Conservation (phyloP, 345 rosid genomes). For the Ricinus communis region DNA sequence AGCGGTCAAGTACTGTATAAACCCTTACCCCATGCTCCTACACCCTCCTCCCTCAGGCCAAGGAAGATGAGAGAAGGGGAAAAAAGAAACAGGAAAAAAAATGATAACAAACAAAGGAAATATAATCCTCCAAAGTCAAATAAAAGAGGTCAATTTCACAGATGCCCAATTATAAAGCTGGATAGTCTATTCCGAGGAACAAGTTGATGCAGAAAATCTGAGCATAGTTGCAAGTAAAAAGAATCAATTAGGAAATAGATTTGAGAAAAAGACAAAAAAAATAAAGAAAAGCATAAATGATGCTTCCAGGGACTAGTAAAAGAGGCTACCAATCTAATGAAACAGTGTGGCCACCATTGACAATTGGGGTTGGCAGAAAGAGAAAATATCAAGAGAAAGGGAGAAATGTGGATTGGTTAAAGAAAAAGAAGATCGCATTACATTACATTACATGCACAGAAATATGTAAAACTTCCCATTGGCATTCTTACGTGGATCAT, state of each 20-base stretch:
- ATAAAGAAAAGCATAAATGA: conserved; percentile 15
- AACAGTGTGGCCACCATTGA: conserved; percentile 39
- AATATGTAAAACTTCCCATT: conserved; percentile 9
- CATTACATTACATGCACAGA: too few relatives aligned
- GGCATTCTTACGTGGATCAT: conserved; percentile 33
- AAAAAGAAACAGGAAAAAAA: too few relatives aligned
- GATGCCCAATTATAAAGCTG: not conserved
- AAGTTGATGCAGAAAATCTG: conserved; percentile 13
- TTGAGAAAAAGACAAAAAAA: too few relatives aligned
- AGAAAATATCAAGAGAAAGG: conserved; percentile 30
- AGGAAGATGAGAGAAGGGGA: too few relatives aligned
- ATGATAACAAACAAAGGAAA: too few relatives aligned
- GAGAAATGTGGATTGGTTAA: conserved; percentile 28
- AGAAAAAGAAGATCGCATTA: conserved; percentile 17
- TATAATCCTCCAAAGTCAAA: too few relatives aligned
- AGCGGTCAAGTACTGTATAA: too few relatives aligned
- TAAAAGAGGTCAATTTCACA: not conserved
- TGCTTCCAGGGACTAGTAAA: conserved; percentile 29
- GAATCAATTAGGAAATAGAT: too few relatives aligned
- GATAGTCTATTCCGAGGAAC: not conserved
- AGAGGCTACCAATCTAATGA: conserved; percentile 27
- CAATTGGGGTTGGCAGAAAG: conserved; percentile 45
- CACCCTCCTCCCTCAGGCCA: too few relatives aligned
- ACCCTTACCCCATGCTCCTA: too few relatives aligned
- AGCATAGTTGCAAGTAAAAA: conserved; percentile 2